Base-by-base conservation (phyloP, 2,329 filamentous ascomycete genomes). In the Mariannaea elegans region DNA sequence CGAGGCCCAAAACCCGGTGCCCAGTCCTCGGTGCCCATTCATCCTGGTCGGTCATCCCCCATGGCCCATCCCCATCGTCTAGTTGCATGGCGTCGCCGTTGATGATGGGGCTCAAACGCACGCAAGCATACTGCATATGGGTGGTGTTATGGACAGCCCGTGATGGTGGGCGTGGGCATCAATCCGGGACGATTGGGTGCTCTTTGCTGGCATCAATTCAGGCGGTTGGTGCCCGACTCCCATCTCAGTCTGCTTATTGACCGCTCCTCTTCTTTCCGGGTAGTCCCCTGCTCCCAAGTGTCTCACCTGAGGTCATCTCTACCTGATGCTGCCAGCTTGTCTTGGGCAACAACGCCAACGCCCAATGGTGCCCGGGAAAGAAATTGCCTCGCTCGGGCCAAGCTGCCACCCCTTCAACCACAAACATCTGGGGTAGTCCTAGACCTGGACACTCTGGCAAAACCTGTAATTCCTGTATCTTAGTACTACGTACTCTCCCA, bases 341-440 rank as follows among this genome's bases (percentile, higher is more conserved):
- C 69, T 71, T 73, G 72, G 73, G 71, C 73, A 74, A 73, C 72
- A 75, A 73, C 67, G 68, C 66, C 65, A 68, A 61, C 65, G 71
- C 72, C 72, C 70, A 73, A 75, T 68, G 68, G 61, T 71, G 66
- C 68, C 70, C 65, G 57, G 24, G 24, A 27, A 27, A 59, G 50
- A 66, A 67, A 66, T 66, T 62, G 56, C 51, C 60, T 69, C 44
- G 63, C 55, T 51, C 53, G 49, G 54, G 45, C 64, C 60, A 64
- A 67, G 59, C 48, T 69, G 59, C 62, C 13, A 14, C 56, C 44
- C 47, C 56, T 54, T 55, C 54, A 56, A 56, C 51, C 52, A 56
- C 56, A 64, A 66, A 68, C 66, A 69, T 72, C 69, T 71, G 68
- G 69, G 68, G 69, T 71, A 72, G 65, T 51, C 68, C 68, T 63